These are phyloP conservation scores for Plasmodium fragile DNA, from an alignment of 169 alveolate genomes.

Conservation along the genomic window DNA sequence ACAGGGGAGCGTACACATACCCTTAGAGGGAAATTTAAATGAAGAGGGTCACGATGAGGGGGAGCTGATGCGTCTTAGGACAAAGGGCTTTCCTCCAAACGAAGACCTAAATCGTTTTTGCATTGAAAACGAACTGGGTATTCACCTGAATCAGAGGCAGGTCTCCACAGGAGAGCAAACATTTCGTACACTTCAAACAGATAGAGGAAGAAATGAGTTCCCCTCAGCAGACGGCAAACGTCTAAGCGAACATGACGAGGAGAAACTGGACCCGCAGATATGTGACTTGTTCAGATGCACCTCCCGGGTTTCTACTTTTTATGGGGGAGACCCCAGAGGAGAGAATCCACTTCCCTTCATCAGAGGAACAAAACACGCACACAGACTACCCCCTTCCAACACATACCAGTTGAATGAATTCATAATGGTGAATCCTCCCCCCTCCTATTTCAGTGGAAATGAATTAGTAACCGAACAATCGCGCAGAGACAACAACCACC, in stretches of 20 bases:
- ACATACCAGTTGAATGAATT: background rate
- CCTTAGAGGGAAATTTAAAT: background rate
- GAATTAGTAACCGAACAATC: background rate
- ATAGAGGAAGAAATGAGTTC: background rate
- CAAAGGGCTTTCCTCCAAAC: background rate
- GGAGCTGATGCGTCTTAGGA: background rate
- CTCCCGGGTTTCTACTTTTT: background rate
- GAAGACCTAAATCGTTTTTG: background rate
- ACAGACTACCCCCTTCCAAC: background rate
- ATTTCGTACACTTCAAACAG: background rate
- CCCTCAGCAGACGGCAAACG: background rate
- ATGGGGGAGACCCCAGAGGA: background rate
- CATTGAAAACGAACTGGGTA: background rate
- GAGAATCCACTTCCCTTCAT: background rate
- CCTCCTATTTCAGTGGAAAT: background rate
- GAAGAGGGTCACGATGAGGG: background rate
- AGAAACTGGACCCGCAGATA: background rate
- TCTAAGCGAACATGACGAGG: background rate
- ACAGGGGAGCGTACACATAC: background rate
- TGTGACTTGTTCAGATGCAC: background rate
- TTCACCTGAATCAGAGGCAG: background rate
- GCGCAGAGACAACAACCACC: too few species aligned
- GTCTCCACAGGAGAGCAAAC: background rate
- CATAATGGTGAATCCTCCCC: background rate
- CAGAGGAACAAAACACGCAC: background rate